A percentile compares a stretch with the other conserved stretches of the same genome.
phyloP scores from a whole-genome alignment of 139 green algal species.

The Micractinium conductrix region DNA sequence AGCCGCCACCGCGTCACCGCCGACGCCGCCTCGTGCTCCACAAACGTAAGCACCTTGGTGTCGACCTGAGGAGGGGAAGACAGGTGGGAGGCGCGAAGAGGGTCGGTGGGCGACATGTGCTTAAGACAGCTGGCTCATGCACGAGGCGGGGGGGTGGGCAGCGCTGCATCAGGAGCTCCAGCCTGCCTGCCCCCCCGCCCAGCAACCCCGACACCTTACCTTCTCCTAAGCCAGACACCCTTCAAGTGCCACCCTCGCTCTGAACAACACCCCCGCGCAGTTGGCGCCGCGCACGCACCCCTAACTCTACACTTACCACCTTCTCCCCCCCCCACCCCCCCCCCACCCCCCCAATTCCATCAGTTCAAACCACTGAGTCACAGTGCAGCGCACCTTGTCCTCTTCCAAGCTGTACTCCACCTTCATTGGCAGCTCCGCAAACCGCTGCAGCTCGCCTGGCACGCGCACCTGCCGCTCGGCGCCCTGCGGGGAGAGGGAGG shows the following conservation, averaged over 20 bases:
- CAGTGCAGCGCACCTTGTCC: background rate
- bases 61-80: background rate
- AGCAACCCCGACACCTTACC: too few species aligned
- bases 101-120: background rate
- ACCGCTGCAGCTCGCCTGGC: slow-evolving; percentile 62
- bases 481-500: slow-evolving; percentile 29
- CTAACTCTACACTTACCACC: too few species aligned
- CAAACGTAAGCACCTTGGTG: slow-evolving; percentile 49
- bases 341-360: too few species aligned
- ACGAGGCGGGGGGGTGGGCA: too few species aligned
- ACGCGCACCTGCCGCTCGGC: slow-evolving; percentile 66
- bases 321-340: too few species aligned
- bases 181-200: too few species aligned
- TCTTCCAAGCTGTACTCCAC: slow-evolving; percentile 46
- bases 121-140: too few species aligned
- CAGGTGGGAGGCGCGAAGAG: background rate
- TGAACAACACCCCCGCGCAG: too few species aligned
- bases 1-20: slow-evolving; percentile 58
- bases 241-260: background rate
- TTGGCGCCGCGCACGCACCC: too few species aligned
- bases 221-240: background rate
- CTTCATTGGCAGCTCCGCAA: slow-evolving; percentile 64
- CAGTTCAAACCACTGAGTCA: background rate
- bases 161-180: too few species aligned
- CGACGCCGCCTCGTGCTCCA: slow-evolving; percentile 40